Evolutionary conservation across 257 asterid genomes (phyloP).

Genomic region (Orobanche coerulescens): DNA sequence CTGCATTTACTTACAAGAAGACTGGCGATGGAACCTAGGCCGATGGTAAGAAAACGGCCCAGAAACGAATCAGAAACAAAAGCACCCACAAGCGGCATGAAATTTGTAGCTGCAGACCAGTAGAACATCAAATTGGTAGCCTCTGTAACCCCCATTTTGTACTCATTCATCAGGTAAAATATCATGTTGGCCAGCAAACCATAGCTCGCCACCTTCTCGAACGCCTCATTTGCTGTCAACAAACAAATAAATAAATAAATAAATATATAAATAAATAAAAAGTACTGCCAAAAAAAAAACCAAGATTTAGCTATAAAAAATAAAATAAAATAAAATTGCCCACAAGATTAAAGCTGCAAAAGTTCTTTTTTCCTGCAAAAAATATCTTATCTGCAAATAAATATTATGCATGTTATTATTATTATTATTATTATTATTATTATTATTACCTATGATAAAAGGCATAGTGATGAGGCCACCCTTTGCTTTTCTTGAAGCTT

Average conservation of each 20-base stretch:
- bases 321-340: not conserved
- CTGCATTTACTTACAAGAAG: conserved; percentile 36
- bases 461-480: conserved; percentile 68
- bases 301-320: no score
- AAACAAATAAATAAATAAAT: not conserved
- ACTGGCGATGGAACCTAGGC: conserved; percentile 48
- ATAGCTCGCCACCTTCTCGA: conserved; percentile 65
- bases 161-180: conserved; percentile 47
- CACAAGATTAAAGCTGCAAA: no score
- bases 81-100: conserved; percentile 59
- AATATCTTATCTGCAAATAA: no score
- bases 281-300: no score
- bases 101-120: conserved; percentile 62
- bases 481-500: conserved; percentile 20
- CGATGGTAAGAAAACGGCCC: conserved; percentile 56
- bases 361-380: no score
- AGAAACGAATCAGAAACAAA: conserved; percentile 57
- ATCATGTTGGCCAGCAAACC: conserved; percentile 57
- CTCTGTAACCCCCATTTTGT: conserved; percentile 33
- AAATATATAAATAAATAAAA: not conserved
- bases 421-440: no score
- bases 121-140: conserved; percentile 39
- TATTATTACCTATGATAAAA: conserved; percentile 44
- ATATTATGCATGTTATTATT: no score
- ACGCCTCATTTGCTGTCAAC: conserved; percentile 55